Base-by-base conservation (phyloP, 495 filamentous ascomycete species). In the Delitschia confertaspora region DNA sequence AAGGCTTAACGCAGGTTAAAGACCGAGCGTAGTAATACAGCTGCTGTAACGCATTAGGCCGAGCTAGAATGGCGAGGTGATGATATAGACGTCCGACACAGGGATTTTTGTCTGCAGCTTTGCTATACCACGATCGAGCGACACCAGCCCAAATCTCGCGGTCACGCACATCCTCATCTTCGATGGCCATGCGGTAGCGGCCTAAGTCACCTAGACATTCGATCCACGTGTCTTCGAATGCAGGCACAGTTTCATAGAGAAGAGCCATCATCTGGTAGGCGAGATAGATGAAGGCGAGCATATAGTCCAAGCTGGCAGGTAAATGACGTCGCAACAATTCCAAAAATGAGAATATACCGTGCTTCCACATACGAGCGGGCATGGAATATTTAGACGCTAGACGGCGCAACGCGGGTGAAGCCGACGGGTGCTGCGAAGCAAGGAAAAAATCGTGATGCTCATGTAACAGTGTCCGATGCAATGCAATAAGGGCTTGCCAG, bases 151-250 rank as follows among this genome's bases (percentile, higher is more conserved):
- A 95, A 1, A 75, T 64, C 33, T 93, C 86, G 0, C 82, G 72
- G 32, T 89, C 84, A 8, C 72, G 64, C 14, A 78, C 62, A 39
- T 86, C 77, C 24, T 74, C 69, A 36, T 87, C 80, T 56, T 89
- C 82, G 20, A 88, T 79, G 1, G 83, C 83, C 82, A 89, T 88
- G 0, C 78, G 66, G 39, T 83, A 83, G 22, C 79, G 62, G 0
- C 75, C 81, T 2, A 91, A 61, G 59, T 91, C 85, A 0, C 86
- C 86, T 0, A 95, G 67, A 53, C 85, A 93, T 50, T 95, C 88
- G 18, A 93, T 83, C 88, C 88, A 95, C 0, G 82, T 93, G 33
- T 88, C 83, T 47, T 82, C 73, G 53, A 88, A 93, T 0, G 71
- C 64, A 2, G 80, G 72, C 0, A 88, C 80, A 0, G 80, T 87